Percentiles rank a stretch among this genome's conserved stretches.
Evolutionary conservation across 1,284 basidiomycete genomes (phyloP).

Genomic region (Fistulinella staudtii): DNA sequence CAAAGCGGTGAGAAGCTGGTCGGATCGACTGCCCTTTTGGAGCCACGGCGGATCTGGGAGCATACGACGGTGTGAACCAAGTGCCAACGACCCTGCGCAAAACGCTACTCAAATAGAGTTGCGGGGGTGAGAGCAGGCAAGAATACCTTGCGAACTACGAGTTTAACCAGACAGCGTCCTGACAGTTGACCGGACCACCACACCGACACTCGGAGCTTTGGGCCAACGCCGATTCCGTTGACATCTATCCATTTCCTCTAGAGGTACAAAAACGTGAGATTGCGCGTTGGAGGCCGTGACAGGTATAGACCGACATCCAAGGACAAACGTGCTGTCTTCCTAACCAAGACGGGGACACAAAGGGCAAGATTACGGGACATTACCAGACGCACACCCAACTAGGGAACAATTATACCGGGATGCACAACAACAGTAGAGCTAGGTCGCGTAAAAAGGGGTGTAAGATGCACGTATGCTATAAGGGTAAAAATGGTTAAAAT

Average conservation of each 20-base stretch:
- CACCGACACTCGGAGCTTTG: background rate
- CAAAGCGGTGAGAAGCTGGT: background rate
- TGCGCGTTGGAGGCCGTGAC: no score
- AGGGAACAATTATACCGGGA: slow-evolving; percentile 5
- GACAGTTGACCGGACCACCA: background rate
- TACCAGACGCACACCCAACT: slow-evolving; percentile 1
- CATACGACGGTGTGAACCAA: no score
- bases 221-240: background rate
- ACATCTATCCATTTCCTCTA: slow-evolving; percentile 7
- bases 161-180: no score
- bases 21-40: background rate
- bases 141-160: no score
- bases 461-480: slow-evolving; percentile 19
- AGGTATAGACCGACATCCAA: background rate
- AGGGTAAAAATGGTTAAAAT: slow-evolving; percentile 17
- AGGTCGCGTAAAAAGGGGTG: slow-evolving; percentile 4
- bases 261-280: slow-evolving; percentile 2
- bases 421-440: background rate
- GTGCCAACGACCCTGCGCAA: no score
- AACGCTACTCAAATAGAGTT: no score
- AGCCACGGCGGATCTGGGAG: no score
- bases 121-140: no score
- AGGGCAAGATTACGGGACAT: slow-evolving; percentile 8
- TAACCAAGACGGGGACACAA: background rate
- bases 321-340: background rate